Evolutionary conservation across 75 land plant genomes (phyloP).

Genomic region (Pinus tabuliformis): DNA sequence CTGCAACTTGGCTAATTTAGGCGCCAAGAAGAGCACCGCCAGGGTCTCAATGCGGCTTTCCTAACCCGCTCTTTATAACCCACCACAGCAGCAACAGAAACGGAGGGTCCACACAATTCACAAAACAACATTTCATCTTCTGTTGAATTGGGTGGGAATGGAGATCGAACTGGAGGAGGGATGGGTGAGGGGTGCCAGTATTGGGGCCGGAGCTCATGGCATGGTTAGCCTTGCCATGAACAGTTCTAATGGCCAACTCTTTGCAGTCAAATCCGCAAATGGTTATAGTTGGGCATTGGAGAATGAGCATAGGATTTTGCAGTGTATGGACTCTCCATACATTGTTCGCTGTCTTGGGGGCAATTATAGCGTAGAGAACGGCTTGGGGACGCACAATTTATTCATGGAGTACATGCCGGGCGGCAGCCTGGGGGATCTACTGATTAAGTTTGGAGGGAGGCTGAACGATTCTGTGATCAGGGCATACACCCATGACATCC

Average conservation of each 20-base stretch:
- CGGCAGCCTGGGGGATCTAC: conserved; percentile 48
- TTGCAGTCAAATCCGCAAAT: conserved; percentile 46
- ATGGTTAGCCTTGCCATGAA: conserved; percentile 41
- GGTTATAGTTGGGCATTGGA: conserved; percentile 10
- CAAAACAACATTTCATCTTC: not conserved
- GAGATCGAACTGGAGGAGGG: not conserved
- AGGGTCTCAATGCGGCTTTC: too few species aligned
- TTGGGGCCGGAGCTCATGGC: conserved; percentile 55
- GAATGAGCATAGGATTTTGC: conserved; percentile 38
- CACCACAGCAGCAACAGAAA: too few species aligned
- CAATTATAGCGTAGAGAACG: conserved; percentile 16
- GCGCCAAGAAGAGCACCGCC: too few species aligned
- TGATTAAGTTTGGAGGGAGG: conserved; percentile 29
- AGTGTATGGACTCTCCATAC: conserved; percentile 26
- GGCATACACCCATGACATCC: conserved; percentile 29
- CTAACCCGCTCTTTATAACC: too few species aligned
- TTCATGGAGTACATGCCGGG: conserved; percentile 66
- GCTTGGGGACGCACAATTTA: conserved; percentile 17
- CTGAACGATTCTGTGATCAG: conserved; percentile 39
- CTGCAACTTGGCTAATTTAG: too few species aligned
- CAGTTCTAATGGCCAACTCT: conserved; percentile 35
- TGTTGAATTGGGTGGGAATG: not conserved
- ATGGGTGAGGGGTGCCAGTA: conserved; percentile 38
- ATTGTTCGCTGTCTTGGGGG: conserved; percentile 40
- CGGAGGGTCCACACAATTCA: not conserved